Conservation (phyloP, 164 flowering plant species). For the Cinnamomum micranthum region DNA sequence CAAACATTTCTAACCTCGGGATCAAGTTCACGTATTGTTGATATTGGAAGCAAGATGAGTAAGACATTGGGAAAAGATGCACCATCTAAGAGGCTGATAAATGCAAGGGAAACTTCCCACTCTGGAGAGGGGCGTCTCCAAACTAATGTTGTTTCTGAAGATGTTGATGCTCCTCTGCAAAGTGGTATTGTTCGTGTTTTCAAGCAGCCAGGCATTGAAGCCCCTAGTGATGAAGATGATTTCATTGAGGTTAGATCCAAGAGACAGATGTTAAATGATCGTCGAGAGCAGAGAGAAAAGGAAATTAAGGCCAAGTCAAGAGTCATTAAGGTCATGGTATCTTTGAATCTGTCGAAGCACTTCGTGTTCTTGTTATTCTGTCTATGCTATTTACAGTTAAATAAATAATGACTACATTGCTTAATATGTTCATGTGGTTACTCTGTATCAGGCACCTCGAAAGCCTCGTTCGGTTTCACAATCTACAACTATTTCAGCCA, state of each 20-base stretch:
- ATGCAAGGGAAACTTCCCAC: slow-evolving; percentile 16
- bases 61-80: slow-evolving; percentile 40
- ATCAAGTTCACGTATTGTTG: slow-evolving; percentile 27
- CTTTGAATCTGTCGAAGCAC: not conserved
- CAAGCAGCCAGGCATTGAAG: slow-evolving; percentile 93
- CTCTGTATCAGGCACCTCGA: slow-evolving; percentile 45
- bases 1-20: slow-evolving; percentile 28
- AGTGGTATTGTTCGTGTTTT: slow-evolving; percentile 89
- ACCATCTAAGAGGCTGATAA: slow-evolving; percentile 25
- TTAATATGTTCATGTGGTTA: slow-evolving; percentile 10
- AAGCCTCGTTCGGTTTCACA: slow-evolving; percentile 49
- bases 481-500: slow-evolving; percentile 26
- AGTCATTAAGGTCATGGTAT: slow-evolving; percentile 48
- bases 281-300: slow-evolving; percentile 93
- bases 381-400: not conserved
- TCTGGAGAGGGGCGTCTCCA: slow-evolving; percentile 43
- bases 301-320: slow-evolving; percentile 78
- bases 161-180: slow-evolving; percentile 79
- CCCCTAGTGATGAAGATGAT: slow-evolving; percentile 97
- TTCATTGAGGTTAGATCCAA: slow-evolving; percentile 97
- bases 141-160: slow-evolving; percentile 44
- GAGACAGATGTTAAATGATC: slow-evolving; percentile 93
- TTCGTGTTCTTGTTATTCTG: not conserved
- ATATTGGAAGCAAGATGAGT: slow-evolving; percentile 35
- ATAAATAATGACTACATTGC: not conserved